Conservation (phyloP, 2,329 filamentous ascomycete genomes). For the Botrytis deweyae region DNA sequence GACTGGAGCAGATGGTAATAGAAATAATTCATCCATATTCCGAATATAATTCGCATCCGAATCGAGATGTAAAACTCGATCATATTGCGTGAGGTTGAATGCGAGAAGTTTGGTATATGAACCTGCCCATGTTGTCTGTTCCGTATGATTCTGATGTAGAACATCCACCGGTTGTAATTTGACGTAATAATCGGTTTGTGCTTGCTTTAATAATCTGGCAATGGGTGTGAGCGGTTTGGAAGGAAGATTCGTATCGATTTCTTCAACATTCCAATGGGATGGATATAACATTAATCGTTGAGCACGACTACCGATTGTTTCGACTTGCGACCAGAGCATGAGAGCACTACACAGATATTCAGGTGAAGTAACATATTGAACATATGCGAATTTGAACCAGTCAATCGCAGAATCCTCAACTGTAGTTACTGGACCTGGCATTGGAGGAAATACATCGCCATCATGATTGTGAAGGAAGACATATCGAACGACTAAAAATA, state of each 20-base stretch:
- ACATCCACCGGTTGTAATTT: slow-evolving; percentile 32
- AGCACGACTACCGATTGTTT: slow-evolving; percentile 35
- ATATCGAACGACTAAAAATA: slow-evolving; percentile 29
- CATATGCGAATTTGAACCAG: slow-evolving; percentile 34
- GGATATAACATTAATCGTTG: slow-evolving; percentile 36
- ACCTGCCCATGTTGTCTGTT: slow-evolving; percentile 31
- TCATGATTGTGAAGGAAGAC: slow-evolving; percentile 33
- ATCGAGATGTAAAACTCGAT: slow-evolving; percentile 33
- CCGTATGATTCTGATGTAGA: slow-evolving; percentile 26
- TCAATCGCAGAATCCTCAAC: slow-evolving; percentile 31
- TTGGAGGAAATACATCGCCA: slow-evolving; percentile 15
- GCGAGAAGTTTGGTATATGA: slow-evolving; percentile 35
- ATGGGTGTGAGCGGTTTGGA: slow-evolving; percentile 29
- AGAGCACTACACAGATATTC: slow-evolving; percentile 37
- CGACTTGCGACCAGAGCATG: slow-evolving; percentile 36
- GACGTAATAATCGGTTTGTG: slow-evolving; percentile 31
- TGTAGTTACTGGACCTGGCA: slow-evolving; percentile 24
- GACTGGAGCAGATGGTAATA: slow-evolving; percentile 31
- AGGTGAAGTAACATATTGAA: slow-evolving; percentile 35
- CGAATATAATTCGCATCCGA: slow-evolving; percentile 30
- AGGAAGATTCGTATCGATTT: slow-evolving; percentile 27
- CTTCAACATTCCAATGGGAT: slow-evolving; percentile 32
- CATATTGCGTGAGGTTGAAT: slow-evolving; percentile 36
- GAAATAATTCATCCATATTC: slow-evolving; percentile 37
- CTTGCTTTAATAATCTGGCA: slow-evolving; percentile 32